Conservation (phyloP, 2,329 filamentous ascomycete species). For the Didymella pinodella region DNA sequence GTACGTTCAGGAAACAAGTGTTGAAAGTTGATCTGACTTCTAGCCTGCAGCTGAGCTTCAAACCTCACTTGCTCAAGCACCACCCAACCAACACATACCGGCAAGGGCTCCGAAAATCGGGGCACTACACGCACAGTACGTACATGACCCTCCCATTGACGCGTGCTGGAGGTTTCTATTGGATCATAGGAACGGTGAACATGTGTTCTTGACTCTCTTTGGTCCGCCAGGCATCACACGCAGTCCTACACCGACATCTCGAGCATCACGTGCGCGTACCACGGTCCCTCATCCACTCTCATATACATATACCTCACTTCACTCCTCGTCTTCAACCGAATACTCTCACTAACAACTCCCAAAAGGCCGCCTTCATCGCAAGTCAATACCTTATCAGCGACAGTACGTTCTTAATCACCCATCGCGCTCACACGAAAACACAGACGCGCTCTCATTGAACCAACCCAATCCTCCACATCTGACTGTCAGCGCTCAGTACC, state of each 20-base stretch:
- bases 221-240: conserved; percentile 2
- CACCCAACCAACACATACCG: neutral
- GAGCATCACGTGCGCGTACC: neutral
- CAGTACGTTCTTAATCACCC: neutral
- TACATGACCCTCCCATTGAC: conserved; percentile 3
- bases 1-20: neutral
- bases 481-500: neutral
- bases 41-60: neutral
- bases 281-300: neutral
- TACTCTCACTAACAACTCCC: neutral
- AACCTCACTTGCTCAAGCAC: neutral
- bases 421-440: neutral
- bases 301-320: neutral
- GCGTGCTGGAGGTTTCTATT: conserved; percentile 1
- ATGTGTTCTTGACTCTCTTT: neutral
- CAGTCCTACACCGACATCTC: conserved; percentile 7
- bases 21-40: neutral
- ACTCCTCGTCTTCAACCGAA: neutral
- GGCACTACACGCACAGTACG: conserved; percentile 6
- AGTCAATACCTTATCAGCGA: neutral
- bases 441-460: neutral
- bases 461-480: neutral
- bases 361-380: neutral
- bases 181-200: conserved; percentile 6
- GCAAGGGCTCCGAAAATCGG: neutral